These are phyloP conservation scores for Podospora australis DNA, from an alignment of 495 filamentous ascomycete genomes.

Conservation along the genomic window DNA sequence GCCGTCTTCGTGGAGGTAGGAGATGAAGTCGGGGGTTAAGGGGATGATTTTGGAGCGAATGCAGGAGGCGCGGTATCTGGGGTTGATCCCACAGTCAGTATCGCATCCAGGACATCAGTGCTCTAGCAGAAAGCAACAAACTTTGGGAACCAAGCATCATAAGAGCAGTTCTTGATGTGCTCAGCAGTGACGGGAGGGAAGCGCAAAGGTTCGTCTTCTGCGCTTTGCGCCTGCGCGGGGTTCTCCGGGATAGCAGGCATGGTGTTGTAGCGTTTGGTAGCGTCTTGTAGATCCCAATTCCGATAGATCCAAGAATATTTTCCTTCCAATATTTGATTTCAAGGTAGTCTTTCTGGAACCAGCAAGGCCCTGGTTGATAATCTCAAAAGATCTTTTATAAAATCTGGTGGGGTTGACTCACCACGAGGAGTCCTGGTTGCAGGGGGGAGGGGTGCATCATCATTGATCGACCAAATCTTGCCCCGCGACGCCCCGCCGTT, in stretches of 20 bases:
- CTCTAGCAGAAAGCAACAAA: constrained; percentile 34
- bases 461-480: not conserved
- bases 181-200: constrained; percentile 77
- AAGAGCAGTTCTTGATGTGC: constrained; percentile 92
- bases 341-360: no score
- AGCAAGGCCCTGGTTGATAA: no score
- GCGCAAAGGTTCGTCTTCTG: constrained; percentile 39
- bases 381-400: no score
- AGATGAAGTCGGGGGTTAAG: constrained; percentile 64
- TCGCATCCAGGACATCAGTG: constrained; percentile 18
- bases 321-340: no score
- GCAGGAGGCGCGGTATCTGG: constrained; percentile 65
- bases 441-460: not conserved
- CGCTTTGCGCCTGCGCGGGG: constrained; percentile 5
- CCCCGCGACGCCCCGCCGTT: not conserved
- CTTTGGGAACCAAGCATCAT: constrained; percentile 82
- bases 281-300: no score
- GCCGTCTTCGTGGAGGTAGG: constrained; percentile 86
- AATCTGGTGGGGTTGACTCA: no score
- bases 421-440: no score
- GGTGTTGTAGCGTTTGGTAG: not conserved
- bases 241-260: constrained; percentile 25
- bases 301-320: no score
- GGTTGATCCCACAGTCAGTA: no score
- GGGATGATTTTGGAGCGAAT: constrained; percentile 82